These are phyloP conservation scores for Debaryomyces udenii DNA, from an alignment of 1,139 yeast species.

Conservation along the genomic window DNA sequence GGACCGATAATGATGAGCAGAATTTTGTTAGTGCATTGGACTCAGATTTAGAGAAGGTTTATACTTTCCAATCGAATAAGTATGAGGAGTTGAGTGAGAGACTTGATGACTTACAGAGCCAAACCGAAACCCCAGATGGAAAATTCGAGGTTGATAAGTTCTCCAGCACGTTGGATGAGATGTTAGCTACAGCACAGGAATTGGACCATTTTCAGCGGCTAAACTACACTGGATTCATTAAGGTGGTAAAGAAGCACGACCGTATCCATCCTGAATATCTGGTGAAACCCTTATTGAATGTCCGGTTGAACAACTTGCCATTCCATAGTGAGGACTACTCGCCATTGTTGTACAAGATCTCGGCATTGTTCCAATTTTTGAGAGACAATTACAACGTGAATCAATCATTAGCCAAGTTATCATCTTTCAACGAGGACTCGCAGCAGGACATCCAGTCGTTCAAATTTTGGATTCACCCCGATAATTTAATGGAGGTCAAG, in stretches of 20 bases:
- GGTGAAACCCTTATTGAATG: conserved; percentile 85
- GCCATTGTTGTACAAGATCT: conserved; percentile 82
- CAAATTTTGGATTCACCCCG: conserved; percentile 96
- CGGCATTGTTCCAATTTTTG: conserved; percentile 77
- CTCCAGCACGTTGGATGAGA: conserved; percentile 69
- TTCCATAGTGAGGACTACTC: conserved; percentile 95
- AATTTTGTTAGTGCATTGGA: conserved; percentile 82
- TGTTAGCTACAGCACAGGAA: conserved; percentile 76
- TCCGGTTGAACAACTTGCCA: conserved; percentile 83
- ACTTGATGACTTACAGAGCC: conserved; percentile 62
- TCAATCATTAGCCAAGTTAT: conserved; percentile 43
- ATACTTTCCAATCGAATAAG: conserved; percentile 74
- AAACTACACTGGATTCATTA: conserved; percentile 92
- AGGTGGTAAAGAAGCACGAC: conserved; percentile 95
- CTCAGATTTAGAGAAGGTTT: conserved; percentile 88
- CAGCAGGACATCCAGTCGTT: conserved; percentile 70
- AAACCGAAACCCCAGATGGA: conserved; percentile 34
- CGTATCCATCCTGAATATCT: conserved; percentile 83
- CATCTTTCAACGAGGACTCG: conserved; percentile 51
- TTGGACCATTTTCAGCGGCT: conserved; percentile 87
- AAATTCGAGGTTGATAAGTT: conserved; percentile 58
- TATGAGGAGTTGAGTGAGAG: conserved; percentile 70
- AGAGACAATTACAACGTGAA: conserved; percentile 62
- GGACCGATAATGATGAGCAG: conserved; percentile 85
- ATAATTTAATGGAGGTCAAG: conserved; percentile 94